Base-by-base conservation (phyloP, 2,329 filamentous ascomycete genomes). In the Aschersonia sp. region DNA sequence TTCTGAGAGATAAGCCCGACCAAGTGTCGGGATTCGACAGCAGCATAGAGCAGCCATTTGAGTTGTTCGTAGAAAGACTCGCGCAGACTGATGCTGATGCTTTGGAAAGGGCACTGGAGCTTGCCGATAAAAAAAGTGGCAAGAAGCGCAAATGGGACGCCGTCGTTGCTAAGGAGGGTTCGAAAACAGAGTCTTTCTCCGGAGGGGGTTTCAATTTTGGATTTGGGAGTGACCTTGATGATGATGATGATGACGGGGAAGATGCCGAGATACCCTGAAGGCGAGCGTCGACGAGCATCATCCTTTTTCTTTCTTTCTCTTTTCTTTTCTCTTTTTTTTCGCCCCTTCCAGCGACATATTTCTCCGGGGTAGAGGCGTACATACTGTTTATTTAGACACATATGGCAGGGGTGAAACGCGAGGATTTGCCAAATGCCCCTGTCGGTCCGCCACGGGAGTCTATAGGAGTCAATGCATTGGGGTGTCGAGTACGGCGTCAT, bases 131-230 rank as follows among this genome's bases (percentile, higher is more conserved):
- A 55, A 81, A 73, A 58, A 69, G 65, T 22, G 74, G 73, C 4
- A 87, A 76, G 62, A 92, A 89, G 67, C 77, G 87, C 46, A 94
- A 84, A 57, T 97, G 90, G 90, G 86, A 94, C 59, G 75, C 82
- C 49, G 75, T 87, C 31, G 82, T 87, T 9, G 60, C 62, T 30
- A 55, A 53, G 12, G 55, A 67, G 47, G 62, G 64, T 49, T 22
- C 22, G 22, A 59, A 67, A 45, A 49, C 58, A 44, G 58, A 54
- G 54, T 59, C 45, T 12, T n/a, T 22, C 2, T 58, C 59, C 4
- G 49, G 45, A 33, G 60, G 61, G 47, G 66, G 68, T 4, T 76
- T 77, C 52, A 76, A 73, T 53, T 79, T 79, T 57, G 72, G 72
- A 0, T 78, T 78, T 58, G 73, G 70, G 12, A 66, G 61, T 40